Percentiles rank a stretch among this genome's conserved stretches.
These are phyloP conservation scores for Orbilia oligospora DNA, from an alignment of 2,329 filamentous ascomycete species.

Conservation along the genomic window DNA sequence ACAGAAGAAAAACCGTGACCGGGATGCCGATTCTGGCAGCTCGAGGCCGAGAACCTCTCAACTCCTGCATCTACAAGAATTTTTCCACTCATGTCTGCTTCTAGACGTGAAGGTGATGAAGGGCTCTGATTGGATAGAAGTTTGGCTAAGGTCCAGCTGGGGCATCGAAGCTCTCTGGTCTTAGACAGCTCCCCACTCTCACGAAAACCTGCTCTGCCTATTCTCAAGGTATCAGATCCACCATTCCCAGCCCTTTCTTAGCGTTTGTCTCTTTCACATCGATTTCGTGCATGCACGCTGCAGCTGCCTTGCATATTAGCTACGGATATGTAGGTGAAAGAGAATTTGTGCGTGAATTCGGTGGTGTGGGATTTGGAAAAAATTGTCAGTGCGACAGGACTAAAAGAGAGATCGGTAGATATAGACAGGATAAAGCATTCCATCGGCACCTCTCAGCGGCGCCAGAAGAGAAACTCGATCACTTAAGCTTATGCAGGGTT, in stretches of 20 bases:
- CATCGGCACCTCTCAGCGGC: constrained; percentile 41
- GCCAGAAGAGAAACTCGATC: constrained; percentile 20
- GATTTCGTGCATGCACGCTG: constrained; percentile 59
- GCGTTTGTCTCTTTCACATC: constrained; percentile 41
- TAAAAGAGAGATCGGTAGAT: constrained; percentile 28
- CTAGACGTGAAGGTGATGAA: constrained; percentile 39
- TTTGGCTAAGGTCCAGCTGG: constrained; percentile 16
- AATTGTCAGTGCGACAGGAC: constrained; percentile 45
- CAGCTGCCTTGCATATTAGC: constrained; percentile 50
- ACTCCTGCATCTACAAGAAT: constrained; percentile 50
- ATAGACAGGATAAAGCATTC: constrained; percentile 29
- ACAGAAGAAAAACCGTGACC: constrained; percentile 34
- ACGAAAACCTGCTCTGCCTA: constrained; percentile 24
- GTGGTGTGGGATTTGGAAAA: constrained; percentile 32
- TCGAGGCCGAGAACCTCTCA: constrained; percentile 61
- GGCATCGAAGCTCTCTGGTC: constrained; percentile 25
- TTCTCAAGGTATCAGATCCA: constrained; percentile 25
- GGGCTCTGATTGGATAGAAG: constrained; percentile 40
- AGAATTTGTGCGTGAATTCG: constrained; percentile 30
- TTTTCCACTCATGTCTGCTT: constrained; percentile 47
- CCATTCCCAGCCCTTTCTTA: constrained; percentile 40
- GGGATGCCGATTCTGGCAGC: constrained; percentile 49
- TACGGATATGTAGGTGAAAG: constrained; percentile 46
- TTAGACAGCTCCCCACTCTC: constrained; percentile 57
- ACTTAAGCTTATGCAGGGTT: constrained; percentile 54